Base-by-base conservation (phyloP, 768 basidiomycete genomes). In the Dacryopinax primogenitus region DNA sequence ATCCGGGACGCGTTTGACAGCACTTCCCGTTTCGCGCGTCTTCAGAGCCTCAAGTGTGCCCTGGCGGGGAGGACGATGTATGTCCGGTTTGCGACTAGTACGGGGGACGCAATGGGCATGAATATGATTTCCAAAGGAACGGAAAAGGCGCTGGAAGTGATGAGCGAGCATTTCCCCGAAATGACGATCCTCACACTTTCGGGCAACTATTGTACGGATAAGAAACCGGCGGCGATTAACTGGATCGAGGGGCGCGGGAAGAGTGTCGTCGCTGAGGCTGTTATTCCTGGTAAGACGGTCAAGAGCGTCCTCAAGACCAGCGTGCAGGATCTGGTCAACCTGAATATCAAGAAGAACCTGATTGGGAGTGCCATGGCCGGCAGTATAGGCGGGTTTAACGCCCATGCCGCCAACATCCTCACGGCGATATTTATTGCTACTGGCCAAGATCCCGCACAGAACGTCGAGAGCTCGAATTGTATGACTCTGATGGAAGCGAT, bases 111-210 rank as follows among this genome's bases (percentile, higher is more conserved):
- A 41, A 99, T 98, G 95, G 96, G 96, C 18, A 99, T 99, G 96
- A 99, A 99, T 80, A 99, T 98, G 96, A 96, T 98, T 72, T 90
- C 88, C 9, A 99, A 99, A 77, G 96, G 94, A 1, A 93, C 92
- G 11, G 96, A 98, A 78, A 90, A 89, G 76, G 93, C 93, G 23
- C 82, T 99, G 13, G 92, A 88, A 71, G 82, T 80, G 23, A 81
- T 92, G 82, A 80, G 82, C 69, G 79, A 80, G 62, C 76, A 85
- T 71, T 99, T 92, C 79, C 95, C 95, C 2, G 86, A 87, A 67
- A 97, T 97, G 94, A 75, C 84, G 64, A 85, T 92, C 41, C 82
- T 96, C 34, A 90, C 95, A 9, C 82, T 99, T 16, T 91, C 88
- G 3, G 96, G 95, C 47, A 99, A 99, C 75, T 99, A 98, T 75